Evolutionary conservation across 768 basidiomycete genomes (phyloP).

Genomic region (Amanita exitialis): DNA sequence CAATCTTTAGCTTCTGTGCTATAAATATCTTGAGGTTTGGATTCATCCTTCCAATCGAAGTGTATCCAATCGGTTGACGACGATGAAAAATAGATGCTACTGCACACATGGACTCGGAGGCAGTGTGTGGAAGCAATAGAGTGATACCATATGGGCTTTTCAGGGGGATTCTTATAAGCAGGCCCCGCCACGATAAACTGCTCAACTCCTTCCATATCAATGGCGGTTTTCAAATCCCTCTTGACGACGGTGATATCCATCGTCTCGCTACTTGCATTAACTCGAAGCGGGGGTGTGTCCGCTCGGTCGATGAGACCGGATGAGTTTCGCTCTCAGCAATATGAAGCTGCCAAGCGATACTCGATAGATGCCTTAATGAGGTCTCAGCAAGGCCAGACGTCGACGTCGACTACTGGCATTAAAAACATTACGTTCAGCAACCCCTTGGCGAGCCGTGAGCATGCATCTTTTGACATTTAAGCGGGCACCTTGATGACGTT

Average conservation of each 20-base stretch:
- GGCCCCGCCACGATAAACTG: too few species aligned
- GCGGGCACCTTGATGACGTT: neutral
- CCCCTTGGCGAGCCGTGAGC: slow-evolving; percentile 49
- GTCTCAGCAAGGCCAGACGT: neutral
- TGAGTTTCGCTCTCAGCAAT: neutral
- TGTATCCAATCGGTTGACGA: too few species aligned
- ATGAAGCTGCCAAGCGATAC: neutral
- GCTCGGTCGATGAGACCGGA: neutral
- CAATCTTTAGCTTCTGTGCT: too few species aligned
- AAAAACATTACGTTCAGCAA: slow-evolving; percentile 61
- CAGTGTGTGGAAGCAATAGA: too few species aligned
- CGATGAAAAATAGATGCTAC: too few species aligned
- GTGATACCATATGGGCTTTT: too few species aligned
- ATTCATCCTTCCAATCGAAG: too few species aligned
- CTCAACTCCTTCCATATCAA: too few species aligned
- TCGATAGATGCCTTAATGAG: neutral
- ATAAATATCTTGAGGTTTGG: too few species aligned
- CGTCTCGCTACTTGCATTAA: neutral
- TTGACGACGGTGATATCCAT: neutral
- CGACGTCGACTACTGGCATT: neutral
- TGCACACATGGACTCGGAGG: too few species aligned
- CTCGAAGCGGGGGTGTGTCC: neutral
- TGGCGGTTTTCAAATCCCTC: too few species aligned
- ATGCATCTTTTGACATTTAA: neutral
- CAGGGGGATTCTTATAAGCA: too few species aligned